Evolutionary conservation across 192 early-diverging fungal genomes (phyloP).

Genomic region (Gigaspora rosea): DNA sequence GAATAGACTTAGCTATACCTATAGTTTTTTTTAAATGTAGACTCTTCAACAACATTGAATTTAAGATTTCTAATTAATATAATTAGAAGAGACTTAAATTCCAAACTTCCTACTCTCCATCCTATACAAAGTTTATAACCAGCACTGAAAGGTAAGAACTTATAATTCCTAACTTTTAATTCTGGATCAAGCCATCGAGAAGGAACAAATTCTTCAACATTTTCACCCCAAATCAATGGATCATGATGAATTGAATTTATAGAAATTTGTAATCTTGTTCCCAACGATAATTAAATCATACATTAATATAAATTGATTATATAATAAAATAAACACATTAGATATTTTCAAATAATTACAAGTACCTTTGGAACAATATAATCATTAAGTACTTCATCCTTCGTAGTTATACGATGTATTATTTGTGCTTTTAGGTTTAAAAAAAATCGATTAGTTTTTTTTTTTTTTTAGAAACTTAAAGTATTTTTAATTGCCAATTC

Average conservation of each 20-base stretch:
- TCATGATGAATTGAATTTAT: constrained; percentile 46
- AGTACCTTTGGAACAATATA: constrained; percentile 55
- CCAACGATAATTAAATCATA: background rate
- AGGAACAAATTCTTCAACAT: constrained; percentile 54
- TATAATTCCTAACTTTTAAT: constrained; percentile 32
- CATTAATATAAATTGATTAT: too few relatives aligned
- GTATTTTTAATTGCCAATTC: too few relatives aligned
- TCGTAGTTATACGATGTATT: constrained; percentile 36
- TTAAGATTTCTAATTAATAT: constrained; percentile 11
- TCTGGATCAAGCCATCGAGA: constrained; percentile 53
- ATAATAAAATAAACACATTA: background rate
- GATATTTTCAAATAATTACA: too few relatives aligned
- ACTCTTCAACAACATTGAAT: background rate
- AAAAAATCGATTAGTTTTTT: background rate
- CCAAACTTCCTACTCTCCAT: constrained; percentile 53
- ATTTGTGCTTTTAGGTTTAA: constrained; percentile 34
- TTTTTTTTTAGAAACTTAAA: background rate
- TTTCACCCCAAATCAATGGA: constrained; percentile 47
- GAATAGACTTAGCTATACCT: too few relatives aligned
- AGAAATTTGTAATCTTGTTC: constrained; percentile 39
- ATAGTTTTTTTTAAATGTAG: too few relatives aligned
- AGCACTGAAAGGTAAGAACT: constrained; percentile 47
- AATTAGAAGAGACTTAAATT: constrained; percentile 53
- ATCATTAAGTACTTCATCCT: constrained; percentile 41
- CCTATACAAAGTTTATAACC: constrained; percentile 60